A percentile compares a stretch with the other conserved stretches of the same genome.
Evolutionary conservation across 768 basidiomycete genomes (phyloP).

Genomic region (Lactarius quietus): DNA sequence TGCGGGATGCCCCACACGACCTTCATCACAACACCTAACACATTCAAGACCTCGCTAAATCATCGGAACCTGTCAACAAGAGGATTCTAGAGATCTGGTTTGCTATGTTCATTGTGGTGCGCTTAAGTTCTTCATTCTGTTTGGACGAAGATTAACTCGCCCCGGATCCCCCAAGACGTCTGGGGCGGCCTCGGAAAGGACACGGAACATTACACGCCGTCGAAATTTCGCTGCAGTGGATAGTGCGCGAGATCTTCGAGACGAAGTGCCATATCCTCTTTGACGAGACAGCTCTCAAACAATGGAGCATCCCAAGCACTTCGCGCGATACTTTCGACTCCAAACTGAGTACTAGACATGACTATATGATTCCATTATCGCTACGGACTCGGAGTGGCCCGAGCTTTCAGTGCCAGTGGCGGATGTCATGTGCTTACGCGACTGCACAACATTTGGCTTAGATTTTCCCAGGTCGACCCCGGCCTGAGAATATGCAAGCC

Average conservation of each 20-base stretch:
- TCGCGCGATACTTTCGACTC: background rate
- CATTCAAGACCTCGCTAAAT: background rate
- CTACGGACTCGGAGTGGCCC: too few species aligned
- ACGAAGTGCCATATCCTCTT: slow-evolving; percentile 18
- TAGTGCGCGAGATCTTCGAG: slow-evolving; percentile 22
- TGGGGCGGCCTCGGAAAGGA: slow-evolving; percentile 20
- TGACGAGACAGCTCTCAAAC: slow-evolving; percentile 15
- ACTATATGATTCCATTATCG: too few species aligned
- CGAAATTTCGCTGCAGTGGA: slow-evolving; percentile 24
- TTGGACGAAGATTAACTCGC: background rate
- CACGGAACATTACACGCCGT: slow-evolving; percentile 9
- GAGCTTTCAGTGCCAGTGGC: too few species aligned
- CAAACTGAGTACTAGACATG: too few species aligned
- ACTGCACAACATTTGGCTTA: too few species aligned
- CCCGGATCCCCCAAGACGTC: slow-evolving; percentile 10
- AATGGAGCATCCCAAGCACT: slow-evolving; percentile 16
- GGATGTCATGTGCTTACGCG: too few species aligned
- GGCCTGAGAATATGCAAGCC: too few species aligned
- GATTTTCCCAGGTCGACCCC: too few species aligned
- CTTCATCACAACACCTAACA: background rate
- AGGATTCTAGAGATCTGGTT: slow-evolving; percentile 26
- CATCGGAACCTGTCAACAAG: background rate
- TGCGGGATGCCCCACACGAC: slow-evolving; percentile 4
- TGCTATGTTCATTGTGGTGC: slow-evolving; percentile 20
- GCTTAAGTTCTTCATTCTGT: background rate